Evolutionary conservation across 2,329 filamentous ascomycete genomes (phyloP), one percentile per base, ranked within the genome.

Genomic region (Tolypocladium guangdongense): DNA sequence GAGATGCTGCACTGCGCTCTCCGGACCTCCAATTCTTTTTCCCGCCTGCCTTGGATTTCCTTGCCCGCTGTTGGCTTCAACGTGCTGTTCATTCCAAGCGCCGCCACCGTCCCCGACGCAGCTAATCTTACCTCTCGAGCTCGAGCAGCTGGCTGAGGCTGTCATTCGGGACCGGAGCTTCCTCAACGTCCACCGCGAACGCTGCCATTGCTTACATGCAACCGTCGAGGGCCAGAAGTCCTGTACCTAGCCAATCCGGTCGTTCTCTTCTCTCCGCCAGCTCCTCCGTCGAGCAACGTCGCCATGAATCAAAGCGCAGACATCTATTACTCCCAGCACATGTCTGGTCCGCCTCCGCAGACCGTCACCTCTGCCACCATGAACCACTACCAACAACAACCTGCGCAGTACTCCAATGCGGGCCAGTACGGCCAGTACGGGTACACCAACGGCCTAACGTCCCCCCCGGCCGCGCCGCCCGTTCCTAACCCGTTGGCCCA

Each of bases 271-370:
- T 32, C 27, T 79, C 76, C 54, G 73, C 77, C 48, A 77, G 78
- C 64, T 63, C 66, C 48, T 64, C 67, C 52, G 61, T 68, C 66
- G 20, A 58, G 61, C 47, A 68, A 63, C 62, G 66, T 69, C 66
- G 74, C 76, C 71, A 96, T 96, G 91, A 95, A 95, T 74, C 86
- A 87, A 71, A 80, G 81, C 63, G 81, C 83, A 61, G 92, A 95
- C 63, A 88, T 95, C 84, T 93, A 95, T 70, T 90, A 93, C 65
- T 80, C 85, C 66, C 75, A 81, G 63, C 88, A 93, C 71, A 85
- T 95, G 76, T 87, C 88, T 62, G 81, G 84, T 56, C 87, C 87
- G 63, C 78, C 84, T 55, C 85, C 88, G 11, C 87, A 90, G 67
- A 84, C 88, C 24, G 87, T 88, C 47, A 86, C 89, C 16, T 88